Evolutionary conservation across 306 rosid species (phyloP).

Genomic region (Dalbergia cochinchinensis): DNA sequence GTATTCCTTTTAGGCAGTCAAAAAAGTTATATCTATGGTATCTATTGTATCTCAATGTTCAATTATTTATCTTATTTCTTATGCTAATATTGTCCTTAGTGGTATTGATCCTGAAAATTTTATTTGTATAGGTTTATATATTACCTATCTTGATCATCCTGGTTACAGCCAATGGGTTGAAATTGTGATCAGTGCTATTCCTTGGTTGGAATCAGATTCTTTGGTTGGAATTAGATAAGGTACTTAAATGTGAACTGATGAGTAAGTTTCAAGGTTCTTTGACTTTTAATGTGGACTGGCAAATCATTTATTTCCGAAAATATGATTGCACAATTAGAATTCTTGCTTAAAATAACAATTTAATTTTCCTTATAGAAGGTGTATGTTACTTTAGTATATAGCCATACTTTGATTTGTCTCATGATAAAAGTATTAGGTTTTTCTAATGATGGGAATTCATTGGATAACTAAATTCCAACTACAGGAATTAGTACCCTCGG

Average conservation of each 20-base stretch:
- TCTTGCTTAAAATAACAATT: neutral
- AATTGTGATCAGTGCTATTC: neutral
- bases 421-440: no score
- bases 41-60: no score
- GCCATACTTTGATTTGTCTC: neutral
- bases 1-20: no score
- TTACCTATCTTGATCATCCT: neutral
- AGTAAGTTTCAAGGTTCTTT: constrained; percentile 34
- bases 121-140: neutral
- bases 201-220: no score
- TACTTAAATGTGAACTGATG: constrained; percentile 31
- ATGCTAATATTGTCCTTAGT: no score
- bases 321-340: neutral
- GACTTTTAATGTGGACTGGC: constrained; percentile 21
- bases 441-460: neutral
- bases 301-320: constrained; percentile 19
- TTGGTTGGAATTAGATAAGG: neutral
- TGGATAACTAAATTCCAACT: neutral
- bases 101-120: no score
- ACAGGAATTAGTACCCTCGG: constrained; percentile 6
- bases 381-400: neutral
- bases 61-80: no score
- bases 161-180: neutral
- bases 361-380: neutral
- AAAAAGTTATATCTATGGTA: no score